Evolutionary conservation across 2,329 filamentous ascomycete species (phyloP).

Genomic region (Diaporthe sp.): DNA sequence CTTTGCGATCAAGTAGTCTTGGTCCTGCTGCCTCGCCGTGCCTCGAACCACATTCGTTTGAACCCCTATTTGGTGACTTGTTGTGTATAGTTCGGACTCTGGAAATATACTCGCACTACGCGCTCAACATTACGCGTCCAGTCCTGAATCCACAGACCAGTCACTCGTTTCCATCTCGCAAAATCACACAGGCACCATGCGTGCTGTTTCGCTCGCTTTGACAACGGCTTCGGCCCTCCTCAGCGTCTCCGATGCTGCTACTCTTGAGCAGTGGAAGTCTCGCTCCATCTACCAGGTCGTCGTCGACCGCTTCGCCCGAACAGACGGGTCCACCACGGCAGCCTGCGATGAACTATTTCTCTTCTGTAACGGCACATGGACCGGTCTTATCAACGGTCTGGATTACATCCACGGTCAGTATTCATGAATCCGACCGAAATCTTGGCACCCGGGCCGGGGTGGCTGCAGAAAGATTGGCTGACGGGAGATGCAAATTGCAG

Average conservation of each 20-base stretch:
- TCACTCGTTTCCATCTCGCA: not conserved
- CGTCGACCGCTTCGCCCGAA: slow-evolving; percentile 68
- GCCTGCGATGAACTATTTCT: slow-evolving; percentile 56
- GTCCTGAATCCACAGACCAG: slow-evolving; percentile 15
- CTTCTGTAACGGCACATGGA: slow-evolving; percentile 74
- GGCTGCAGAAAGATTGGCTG: slow-evolving; percentile 14
- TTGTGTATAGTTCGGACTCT: slow-evolving; percentile 26
- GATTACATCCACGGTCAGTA: slow-evolving; percentile 70
- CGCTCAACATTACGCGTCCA: slow-evolving; percentile 29
- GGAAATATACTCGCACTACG: slow-evolving; percentile 20
- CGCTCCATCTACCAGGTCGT: slow-evolving; percentile 72
- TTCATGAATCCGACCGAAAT: not conserved
- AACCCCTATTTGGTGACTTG: slow-evolving; percentile 25
- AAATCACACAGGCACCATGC: slow-evolving; percentile 35
- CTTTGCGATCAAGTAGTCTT: slow-evolving; percentile 28
- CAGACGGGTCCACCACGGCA: slow-evolving; percentile 59
- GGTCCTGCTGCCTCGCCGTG: slow-evolving; percentile 16
- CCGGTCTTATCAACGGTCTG: slow-evolving; percentile 69
- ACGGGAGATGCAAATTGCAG: slow-evolving; percentile 37
- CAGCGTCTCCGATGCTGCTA: slow-evolving; percentile 60
- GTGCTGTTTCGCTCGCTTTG: slow-evolving; percentile 41
- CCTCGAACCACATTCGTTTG: slow-evolving; percentile 39
- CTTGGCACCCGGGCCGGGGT: not conserved
- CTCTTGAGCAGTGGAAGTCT: slow-evolving; percentile 60
- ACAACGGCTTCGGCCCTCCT: slow-evolving; percentile 46